These are phyloP conservation scores for Viridothelium virens DNA, from an alignment of 495 filamentous ascomycete species.

Conservation along the genomic window DNA sequence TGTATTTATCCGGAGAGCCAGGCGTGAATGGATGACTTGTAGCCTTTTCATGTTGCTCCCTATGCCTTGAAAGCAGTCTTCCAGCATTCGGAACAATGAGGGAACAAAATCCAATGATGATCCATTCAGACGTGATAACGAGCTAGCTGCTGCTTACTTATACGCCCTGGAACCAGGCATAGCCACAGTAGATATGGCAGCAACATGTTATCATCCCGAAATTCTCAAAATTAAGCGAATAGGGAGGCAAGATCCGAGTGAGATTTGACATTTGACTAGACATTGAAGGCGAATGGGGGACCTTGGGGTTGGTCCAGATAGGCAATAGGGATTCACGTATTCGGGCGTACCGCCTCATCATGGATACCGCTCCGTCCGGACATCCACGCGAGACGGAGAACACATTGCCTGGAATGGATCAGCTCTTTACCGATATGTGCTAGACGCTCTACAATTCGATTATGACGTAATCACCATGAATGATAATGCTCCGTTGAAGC, in stretches of 20 bases:
- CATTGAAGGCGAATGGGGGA: neutral
- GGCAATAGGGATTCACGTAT: neutral
- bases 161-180: neutral
- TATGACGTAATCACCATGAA: neutral
- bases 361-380: neutral
- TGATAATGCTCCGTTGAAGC: neutral
- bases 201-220: neutral
- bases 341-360: conserved; percentile 6
- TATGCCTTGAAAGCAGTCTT: neutral
- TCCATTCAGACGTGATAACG: neutral
- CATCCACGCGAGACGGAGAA: neutral
- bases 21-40: neutral
- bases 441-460: neutral
- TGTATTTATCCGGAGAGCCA: neutral
- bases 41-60: neutral
- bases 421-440: neutral
- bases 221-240: neutral
- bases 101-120: neutral
- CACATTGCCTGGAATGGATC: neutral
- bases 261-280: neutral
- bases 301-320: neutral
- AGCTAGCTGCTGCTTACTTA: neutral
- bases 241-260: neutral
- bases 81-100: neutral
- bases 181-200: neutral